These are phyloP conservation scores for Wolfiporia cocos DNA, from an alignment of 1,284 basidiomycete species.

Conservation along the genomic window DNA sequence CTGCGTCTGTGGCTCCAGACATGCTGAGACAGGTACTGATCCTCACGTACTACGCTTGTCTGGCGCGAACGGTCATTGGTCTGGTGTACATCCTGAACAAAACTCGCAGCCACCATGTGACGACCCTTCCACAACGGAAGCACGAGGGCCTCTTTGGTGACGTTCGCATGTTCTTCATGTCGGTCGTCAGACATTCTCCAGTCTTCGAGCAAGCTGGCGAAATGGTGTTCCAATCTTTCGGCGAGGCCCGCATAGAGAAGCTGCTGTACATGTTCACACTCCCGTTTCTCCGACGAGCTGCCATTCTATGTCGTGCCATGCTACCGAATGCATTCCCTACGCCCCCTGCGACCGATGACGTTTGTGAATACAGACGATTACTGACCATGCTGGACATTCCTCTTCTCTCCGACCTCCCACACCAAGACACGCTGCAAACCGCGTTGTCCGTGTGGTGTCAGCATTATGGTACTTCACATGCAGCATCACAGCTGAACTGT, in stretches of 20 bases:
- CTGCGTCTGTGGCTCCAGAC: slow-evolving; percentile 83
- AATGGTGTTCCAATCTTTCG: slow-evolving; percentile 69
- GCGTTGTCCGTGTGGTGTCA: slow-evolving; percentile 80
- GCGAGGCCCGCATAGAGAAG: slow-evolving; percentile 79
- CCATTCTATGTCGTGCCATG: slow-evolving; percentile 80
- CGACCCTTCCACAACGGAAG: slow-evolving; percentile 36
- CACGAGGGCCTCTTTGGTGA: slow-evolving; percentile 71
- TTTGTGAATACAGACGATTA: slow-evolving; percentile 76
- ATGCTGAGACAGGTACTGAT: slow-evolving; percentile 82
- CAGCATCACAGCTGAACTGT: slow-evolving; percentile 66
- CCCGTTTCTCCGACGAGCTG: slow-evolving; percentile 89
- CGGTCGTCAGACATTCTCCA: slow-evolving; percentile 73
- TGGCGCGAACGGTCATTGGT: slow-evolving; percentile 81
- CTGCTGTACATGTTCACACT: slow-evolving; percentile 87
- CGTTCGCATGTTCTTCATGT: slow-evolving; percentile 81
- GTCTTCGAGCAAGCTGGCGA: slow-evolving; percentile 77
- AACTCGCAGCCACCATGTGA: slow-evolving; percentile 45
- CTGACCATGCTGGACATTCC: slow-evolving; percentile 77
- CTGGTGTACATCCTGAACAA: slow-evolving; percentile 76
- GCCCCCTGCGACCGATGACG: slow-evolving; percentile 28
- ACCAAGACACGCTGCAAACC: slow-evolving; percentile 78
- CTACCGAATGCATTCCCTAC: slow-evolving; percentile 58
- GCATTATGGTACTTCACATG: slow-evolving; percentile 72
- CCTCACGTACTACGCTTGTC: slow-evolving; percentile 83
- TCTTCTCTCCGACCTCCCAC: slow-evolving; percentile 67